phyloP scores from a whole-genome alignment of 1,284 basidiomycete genomes.

The Fomitopsis palustris region DNA sequence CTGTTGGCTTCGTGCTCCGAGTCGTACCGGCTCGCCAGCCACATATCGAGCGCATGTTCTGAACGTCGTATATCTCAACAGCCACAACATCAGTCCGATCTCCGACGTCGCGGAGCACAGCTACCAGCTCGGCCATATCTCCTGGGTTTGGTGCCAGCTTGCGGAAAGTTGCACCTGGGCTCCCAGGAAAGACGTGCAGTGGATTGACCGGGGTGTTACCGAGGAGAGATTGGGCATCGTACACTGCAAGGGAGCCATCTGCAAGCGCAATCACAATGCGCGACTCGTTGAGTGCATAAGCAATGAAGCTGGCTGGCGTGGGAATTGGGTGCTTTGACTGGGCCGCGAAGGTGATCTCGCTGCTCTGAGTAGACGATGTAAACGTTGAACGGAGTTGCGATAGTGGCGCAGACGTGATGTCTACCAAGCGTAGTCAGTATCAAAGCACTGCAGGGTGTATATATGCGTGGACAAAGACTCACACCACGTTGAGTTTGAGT shows the following conservation, averaged over 20 bases:
- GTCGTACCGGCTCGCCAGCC: conserved; percentile 58
- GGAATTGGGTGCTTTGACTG: conserved; percentile 44
- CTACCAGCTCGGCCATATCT: conserved; percentile 55
- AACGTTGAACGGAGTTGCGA: conserved; percentile 51
- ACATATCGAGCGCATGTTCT: conserved; percentile 47
- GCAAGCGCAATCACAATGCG: conserved; percentile 56
- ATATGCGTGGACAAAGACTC: not conserved
- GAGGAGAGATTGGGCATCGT: conserved; percentile 49
- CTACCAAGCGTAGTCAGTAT: conserved; percentile 30
- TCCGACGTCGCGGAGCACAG: conserved; percentile 50
- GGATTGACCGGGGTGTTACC: conserved; percentile 41
- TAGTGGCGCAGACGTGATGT: conserved; percentile 54
- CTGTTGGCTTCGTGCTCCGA: conserved; percentile 46
- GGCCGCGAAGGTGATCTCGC: conserved; percentile 40
- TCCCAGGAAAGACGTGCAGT: conserved; percentile 43
- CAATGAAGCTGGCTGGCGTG: conserved; percentile 46
- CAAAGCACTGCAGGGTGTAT: not conserved
- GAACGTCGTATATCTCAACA: conserved; percentile 58
- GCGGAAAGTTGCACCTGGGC: conserved; percentile 35
- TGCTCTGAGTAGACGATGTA: conserved; percentile 30
- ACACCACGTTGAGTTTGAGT: not conserved
- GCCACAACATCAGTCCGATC: conserved; percentile 28
- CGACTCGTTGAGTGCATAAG: conserved; percentile 55
- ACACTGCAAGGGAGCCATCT: conserved; percentile 56
- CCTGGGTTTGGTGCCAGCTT: conserved; percentile 67